Evolutionary conservation across 1,284 basidiomycete species (phyloP), one percentile per base, ranked within the genome.

Genomic region (Phlebopus sp.): DNA sequence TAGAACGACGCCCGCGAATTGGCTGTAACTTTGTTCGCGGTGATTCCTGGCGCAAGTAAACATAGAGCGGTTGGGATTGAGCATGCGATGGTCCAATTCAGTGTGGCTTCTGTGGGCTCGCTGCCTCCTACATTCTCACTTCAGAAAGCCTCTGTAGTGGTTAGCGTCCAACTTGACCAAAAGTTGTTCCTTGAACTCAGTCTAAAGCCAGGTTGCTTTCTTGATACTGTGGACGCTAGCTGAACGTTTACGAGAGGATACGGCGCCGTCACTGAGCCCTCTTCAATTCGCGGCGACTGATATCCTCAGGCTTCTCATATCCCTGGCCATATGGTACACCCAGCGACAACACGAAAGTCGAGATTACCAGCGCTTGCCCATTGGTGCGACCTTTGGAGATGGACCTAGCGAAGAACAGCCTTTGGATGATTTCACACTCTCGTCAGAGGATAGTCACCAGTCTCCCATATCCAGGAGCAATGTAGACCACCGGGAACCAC

Each of bases 241-340:
- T 44, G 55, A 59, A 44, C 37, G 30, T 23, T 4, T 44, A 3
- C 52, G 40, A 40, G 39, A 30, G 39, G 32, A 29, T 14, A 34
- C 44, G 21, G 18, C 14, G 36, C 13, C 19, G 23, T 47, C 13
- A 14, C 44, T 29, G 32, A 45, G 50, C 47, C 48, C 35, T 9
- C 47, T 61, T 25, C 43, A 44, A n/a, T 53, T 59, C 19, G 56
- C 49, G 39, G 40, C 46, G 29, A 54, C 31, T n/a, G 54, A 63
- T 37, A 27, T 54, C 27, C 10, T 29, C 50, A 60, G 61, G 37
- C 48, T 43, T 13, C 15, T 42, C 3, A 15, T 59, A 32, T 63
- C 47, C 19, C 21, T 62, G 7, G 46, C 15, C 19, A 21, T 49
- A 5, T 60, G 55, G 53, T 37, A 53, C 18, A 19, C 44, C 25